Evolutionary conservation across 495 filamentous ascomycete genomes (phyloP), one percentile per base, ranked within the genome.

Genomic region (Clavariopsis aquatica): DNA sequence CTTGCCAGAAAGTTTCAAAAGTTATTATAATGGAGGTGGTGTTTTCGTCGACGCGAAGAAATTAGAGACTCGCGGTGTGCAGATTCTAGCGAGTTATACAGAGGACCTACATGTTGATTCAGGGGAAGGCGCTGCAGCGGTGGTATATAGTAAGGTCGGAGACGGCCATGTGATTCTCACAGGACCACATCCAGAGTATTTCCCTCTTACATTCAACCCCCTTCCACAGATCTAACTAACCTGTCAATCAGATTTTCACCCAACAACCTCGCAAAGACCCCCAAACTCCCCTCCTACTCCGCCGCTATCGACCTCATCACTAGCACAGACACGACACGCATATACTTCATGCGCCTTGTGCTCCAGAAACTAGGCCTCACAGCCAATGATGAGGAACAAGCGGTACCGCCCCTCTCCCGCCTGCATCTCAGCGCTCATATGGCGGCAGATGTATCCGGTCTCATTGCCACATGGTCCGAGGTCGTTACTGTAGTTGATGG

Each of bases 1-100:
- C 20, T n/a, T 90, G 7, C 88, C 85, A 0, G 80, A 85, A 1
- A 78, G 76, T 0, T 92, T 97, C 68, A 79, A 80, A 47, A 87
- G 84, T 12, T 98, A 98, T 72, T 96, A 93, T 73, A 98, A 98
- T 75, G 94, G 94, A 2, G 94, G 94, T 1, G 93, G 95, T 10
- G 86, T 95, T n/a, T 98, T 96, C 79, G 88, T 95, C 10, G 87
- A 94, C 77, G 88, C 90, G 19, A 80, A 81, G 1, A 80, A 81
- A 49, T 81, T 83, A 57, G 78, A 79, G 34, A 82, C 85, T 43
- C 73, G 79, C 65, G 87, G 86, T 1, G 84, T 96, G 10, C 86
- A 97, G 73, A 81, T 96, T 7, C 78, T 98, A 23, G 93, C 94
- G 15, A 88, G 83, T 65, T 98, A 92, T 72, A 83, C 81, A 0